phyloP scores from a whole-genome alignment of 1,284 basidiomycete genomes.

The Pseudozyma pruni region DNA sequence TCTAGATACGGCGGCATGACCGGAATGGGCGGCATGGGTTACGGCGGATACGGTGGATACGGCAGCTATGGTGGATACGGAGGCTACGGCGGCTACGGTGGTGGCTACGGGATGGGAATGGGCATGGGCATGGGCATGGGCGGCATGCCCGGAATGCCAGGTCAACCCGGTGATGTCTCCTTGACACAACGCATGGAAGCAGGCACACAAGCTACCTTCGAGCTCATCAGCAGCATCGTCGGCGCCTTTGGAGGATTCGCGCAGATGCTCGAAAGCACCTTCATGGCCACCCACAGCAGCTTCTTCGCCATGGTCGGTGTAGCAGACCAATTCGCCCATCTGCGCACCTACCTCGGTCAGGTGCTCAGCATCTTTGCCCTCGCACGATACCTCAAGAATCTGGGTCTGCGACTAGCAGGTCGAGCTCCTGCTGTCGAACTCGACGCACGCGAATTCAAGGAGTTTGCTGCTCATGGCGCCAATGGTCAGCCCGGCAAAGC shows the following conservation, averaged over 20 bases:
- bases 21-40: slow-evolving; percentile 37
- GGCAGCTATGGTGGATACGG: slow-evolving; percentile 56
- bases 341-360: slow-evolving; percentile 91
- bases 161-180: slow-evolving; percentile 69
- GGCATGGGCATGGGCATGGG: slow-evolving; percentile 60
- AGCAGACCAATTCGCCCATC: slow-evolving; percentile 90
- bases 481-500: slow-evolving; percentile 38
- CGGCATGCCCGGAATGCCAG: slow-evolving; percentile 56
- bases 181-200: slow-evolving; percentile 87
- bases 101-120: slow-evolving; percentile 48
- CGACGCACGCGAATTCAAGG: slow-evolving; percentile 61
- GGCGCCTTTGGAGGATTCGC: slow-evolving; percentile 95
- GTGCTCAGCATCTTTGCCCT: slow-evolving; percentile 89
- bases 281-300: slow-evolving; percentile 96
- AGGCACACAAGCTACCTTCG: slow-evolving; percentile 90
- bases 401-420: slow-evolving; percentile 57
- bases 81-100: slow-evolving; percentile 29
- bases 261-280: slow-evolving; percentile 97
- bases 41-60: slow-evolving; percentile 49
- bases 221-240: slow-evolving; percentile 91
- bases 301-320: slow-evolving; percentile 99
- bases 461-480: slow-evolving; percentile 59
- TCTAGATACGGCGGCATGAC: slow-evolving; percentile 60
- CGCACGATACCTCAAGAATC: slow-evolving; percentile 78
- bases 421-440: slow-evolving; percentile 57